Conservation (phyloP, 1,284 basidiomycete species). For the Pascua guehoae region DNA sequence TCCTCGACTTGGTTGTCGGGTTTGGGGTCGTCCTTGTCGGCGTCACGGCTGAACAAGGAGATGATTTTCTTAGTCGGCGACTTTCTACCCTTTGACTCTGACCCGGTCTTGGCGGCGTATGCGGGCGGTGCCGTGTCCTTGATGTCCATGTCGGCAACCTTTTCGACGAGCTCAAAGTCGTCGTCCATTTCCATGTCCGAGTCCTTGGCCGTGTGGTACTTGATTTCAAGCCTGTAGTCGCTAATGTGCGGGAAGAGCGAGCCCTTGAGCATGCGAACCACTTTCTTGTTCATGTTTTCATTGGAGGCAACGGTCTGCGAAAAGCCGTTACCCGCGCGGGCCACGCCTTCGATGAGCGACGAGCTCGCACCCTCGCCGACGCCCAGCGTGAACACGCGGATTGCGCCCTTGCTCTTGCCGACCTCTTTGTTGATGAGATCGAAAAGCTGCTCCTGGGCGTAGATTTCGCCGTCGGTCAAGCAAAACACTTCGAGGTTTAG, state of each 20-base stretch:
- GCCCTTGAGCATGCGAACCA: slow-evolving; percentile 18
- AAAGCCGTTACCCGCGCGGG: slow-evolving; percentile 13
- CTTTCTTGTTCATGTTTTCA: slow-evolving; percentile 20
- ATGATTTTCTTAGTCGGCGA: slow-evolving; percentile 33
- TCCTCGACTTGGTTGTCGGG: not conserved
- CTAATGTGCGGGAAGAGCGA: slow-evolving; percentile 13
- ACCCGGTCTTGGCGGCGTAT: not conserved
- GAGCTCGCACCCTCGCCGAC: slow-evolving; percentile 20
- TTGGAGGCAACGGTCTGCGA: slow-evolving; percentile 7
- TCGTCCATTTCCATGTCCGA: slow-evolving; percentile 6
- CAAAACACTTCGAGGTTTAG: slow-evolving; percentile 27
- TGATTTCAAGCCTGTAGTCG: slow-evolving; percentile 13
- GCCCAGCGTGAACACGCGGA: slow-evolving; percentile 30
- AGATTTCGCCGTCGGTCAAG: slow-evolving; percentile 35
- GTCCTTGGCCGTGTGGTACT: slow-evolving; percentile 3
- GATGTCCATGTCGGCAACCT: not conserved
- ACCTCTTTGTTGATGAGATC: slow-evolving; percentile 7
- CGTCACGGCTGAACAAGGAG: slow-evolving; percentile 20
- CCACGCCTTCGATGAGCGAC: slow-evolving; percentile 14
- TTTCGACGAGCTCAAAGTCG: slow-evolving; percentile 20
- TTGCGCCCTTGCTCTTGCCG: slow-evolving; percentile 4
- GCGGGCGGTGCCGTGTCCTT: not conserved
- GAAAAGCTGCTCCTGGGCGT: slow-evolving; percentile 19
- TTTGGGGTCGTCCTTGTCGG: slow-evolving; percentile 1
- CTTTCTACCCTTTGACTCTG: not conserved